Conservation (phyloP, 768 basidiomycete genomes). For the Tricholoma hemisulphureum region DNA sequence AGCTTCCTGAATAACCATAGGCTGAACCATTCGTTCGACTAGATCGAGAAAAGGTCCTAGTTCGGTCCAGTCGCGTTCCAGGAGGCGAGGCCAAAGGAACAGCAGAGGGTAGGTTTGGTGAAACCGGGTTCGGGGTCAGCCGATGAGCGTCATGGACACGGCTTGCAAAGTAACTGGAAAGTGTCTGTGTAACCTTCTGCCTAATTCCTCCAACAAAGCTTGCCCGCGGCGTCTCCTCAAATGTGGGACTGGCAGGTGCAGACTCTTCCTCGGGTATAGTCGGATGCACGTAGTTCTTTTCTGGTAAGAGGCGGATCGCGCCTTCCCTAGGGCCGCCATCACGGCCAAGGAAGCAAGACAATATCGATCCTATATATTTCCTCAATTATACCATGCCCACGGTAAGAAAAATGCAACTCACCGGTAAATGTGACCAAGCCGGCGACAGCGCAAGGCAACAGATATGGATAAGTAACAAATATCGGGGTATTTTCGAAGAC, state of each 20-base stretch:
- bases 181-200: conserved; percentile 50
- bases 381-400: conserved; percentile 2
- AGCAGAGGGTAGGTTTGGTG: conserved; percentile 38
- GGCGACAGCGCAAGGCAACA: conserved; percentile 82
- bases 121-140: conserved; percentile 20
- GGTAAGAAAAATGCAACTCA: conserved; percentile 29
- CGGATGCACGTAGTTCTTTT: conserved; percentile 57
- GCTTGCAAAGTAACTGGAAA: conserved; percentile 60
- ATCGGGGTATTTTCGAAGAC: conserved; percentile 64
- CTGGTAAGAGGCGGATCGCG: conserved; percentile 76
- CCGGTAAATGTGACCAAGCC: conserved; percentile 72
- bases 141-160: conserved; percentile 43
- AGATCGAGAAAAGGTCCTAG: conserved; percentile 51
- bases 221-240: conserved; percentile 41
- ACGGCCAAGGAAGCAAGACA: conserved; percentile 84
- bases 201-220: conserved; percentile 42
- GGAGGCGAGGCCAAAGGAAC: conserved; percentile 46
- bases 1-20: conserved; percentile 68
- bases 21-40: conserved; percentile 73
- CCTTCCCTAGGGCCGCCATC: conserved; percentile 91
- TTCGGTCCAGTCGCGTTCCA: conserved; percentile 40
- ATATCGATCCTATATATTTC: conserved; percentile 62
- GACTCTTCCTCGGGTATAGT: conserved; percentile 70
- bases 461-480: conserved; percentile 83
- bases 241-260: conserved; percentile 42